Conservation (phyloP, 2,329 filamentous ascomycete genomes). For the Talaromyces islandicus region DNA sequence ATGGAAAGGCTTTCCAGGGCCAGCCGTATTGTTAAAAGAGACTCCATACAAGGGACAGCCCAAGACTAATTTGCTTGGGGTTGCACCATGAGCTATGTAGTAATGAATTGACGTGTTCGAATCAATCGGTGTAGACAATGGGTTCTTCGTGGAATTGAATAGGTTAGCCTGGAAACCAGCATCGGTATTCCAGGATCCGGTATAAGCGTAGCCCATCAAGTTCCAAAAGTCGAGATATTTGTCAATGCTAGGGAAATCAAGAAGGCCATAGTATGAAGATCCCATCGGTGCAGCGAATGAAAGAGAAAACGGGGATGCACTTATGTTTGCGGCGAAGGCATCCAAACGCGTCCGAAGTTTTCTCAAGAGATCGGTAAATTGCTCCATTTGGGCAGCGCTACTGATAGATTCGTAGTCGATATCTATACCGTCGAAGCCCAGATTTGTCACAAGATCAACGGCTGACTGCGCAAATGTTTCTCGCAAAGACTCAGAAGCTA, state of each 20-base stretch:
- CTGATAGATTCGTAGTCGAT: slow-evolving; percentile 33
- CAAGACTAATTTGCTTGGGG: slow-evolving; percentile 4
- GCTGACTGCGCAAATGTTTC: slow-evolving; percentile 61
- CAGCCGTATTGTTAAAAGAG: slow-evolving; percentile 2
- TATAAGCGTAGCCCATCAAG: slow-evolving; percentile 77
- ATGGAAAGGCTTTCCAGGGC: slow-evolving; percentile 5
- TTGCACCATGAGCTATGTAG: slow-evolving; percentile 5
- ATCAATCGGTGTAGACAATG: slow-evolving; percentile 1
- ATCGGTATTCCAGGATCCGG: slow-evolving; percentile 5
- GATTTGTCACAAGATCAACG: slow-evolving; percentile 67
- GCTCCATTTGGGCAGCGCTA: neutral
- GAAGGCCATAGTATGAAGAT: slow-evolving; percentile 38
- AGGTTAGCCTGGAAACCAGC: slow-evolving; percentile 3
- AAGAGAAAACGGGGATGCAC: slow-evolving; percentile 16
- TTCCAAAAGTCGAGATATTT: slow-evolving; percentile 47
- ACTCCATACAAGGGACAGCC: slow-evolving; percentile 4
- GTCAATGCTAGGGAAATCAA: slow-evolving; percentile 42
- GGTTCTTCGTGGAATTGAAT: neutral
- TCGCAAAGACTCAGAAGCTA: slow-evolving; percentile 54
- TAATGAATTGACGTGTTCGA: neutral
- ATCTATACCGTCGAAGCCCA: slow-evolving; percentile 57
- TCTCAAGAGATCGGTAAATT: slow-evolving; percentile 2
- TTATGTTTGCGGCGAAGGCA: neutral
- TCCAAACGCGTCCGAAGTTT: slow-evolving; percentile 1
- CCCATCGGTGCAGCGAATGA: slow-evolving; percentile 22